A percentile compares a stretch with the other conserved stretches of the same genome.
These are phyloP conservation scores for Apiospora pterosperma DNA, from an alignment of 2,329 filamentous ascomycete species.

Conservation along the genomic window DNA sequence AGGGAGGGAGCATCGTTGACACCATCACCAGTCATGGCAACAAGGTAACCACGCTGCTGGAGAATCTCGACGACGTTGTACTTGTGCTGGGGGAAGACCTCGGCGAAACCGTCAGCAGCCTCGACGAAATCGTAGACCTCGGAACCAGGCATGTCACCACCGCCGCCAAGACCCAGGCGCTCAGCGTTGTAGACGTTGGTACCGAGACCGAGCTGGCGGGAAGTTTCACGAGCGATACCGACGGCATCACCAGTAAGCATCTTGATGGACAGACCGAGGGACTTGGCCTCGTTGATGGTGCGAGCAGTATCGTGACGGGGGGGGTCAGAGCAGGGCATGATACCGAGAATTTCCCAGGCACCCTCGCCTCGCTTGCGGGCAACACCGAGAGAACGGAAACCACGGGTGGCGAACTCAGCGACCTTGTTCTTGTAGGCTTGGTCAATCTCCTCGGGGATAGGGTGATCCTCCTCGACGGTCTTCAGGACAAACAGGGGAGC, in stretches of 20 bases:
- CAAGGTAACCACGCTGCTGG: conserved; percentile 87
- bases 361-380: conserved; percentile 81
- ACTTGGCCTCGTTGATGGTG: conserved; percentile 87
- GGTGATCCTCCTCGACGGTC: conserved; percentile 82
- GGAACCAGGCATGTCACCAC: conserved; percentile 89
- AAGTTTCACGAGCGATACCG: conserved; percentile 88
- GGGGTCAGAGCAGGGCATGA: conserved; percentile 92
- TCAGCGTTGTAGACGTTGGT: conserved; percentile 95
- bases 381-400: conserved; percentile 91
- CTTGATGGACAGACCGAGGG: conserved; percentile 85
- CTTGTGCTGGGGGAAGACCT: conserved; percentile 94
- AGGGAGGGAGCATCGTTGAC: conserved; percentile 91
- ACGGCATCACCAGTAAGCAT: conserved; percentile 96
- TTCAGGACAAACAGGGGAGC: conserved; percentile 84
- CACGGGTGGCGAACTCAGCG: conserved; percentile 85
- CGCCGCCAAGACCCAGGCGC: conserved; percentile 83
- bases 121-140: conserved; percentile 95
- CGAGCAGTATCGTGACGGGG: conserved; percentile 87
- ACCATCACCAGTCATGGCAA: conserved; percentile 95
- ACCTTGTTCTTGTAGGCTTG: conserved; percentile 90
- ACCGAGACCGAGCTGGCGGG: conserved; percentile 84
- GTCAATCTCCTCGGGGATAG: conserved; percentile 72
- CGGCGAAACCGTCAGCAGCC: conserved; percentile 90
- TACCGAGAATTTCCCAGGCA: conserved; percentile 87
- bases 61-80: conserved; percentile 92